Evolutionary conservation across 2,329 filamentous ascomycete species (phyloP).

Genomic region (Coleophoma cylindrospora): DNA sequence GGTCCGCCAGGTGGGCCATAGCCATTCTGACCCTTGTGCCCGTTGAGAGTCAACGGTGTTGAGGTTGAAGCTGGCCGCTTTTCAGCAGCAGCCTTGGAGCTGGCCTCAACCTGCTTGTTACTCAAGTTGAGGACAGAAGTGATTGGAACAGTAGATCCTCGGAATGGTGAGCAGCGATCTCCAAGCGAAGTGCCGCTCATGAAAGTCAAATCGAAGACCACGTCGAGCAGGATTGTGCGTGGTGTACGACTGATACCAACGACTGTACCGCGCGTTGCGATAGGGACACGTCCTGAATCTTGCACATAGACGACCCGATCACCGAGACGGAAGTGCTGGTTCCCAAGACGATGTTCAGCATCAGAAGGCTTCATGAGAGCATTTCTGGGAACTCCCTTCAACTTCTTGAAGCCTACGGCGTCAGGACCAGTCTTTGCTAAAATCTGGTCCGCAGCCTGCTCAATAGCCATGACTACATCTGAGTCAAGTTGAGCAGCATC

Average conservation of each 20-base stretch:
- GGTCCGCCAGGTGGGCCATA: conserved; percentile 50
- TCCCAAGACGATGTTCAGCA: conserved; percentile 85
- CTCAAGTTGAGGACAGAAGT: conserved; percentile 87
- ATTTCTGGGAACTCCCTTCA: conserved; percentile 77
- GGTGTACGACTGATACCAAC: conserved; percentile 88
- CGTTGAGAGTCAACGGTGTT: conserved; percentile 45
- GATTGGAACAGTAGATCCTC: conserved; percentile 84
- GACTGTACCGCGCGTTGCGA: conserved; percentile 88
- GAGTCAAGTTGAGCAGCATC: conserved; percentile 97
- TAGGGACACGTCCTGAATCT: conserved; percentile 90
- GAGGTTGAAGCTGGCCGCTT: conserved; percentile 42
- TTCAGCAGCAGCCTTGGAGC: conserved; percentile 52
- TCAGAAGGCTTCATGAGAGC: conserved; percentile 91
- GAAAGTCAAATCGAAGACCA: conserved; percentile 91
- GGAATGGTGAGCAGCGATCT: conserved; percentile 86
- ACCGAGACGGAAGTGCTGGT: conserved; percentile 78
- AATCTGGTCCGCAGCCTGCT: conserved; percentile 65
- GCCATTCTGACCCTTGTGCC: conserved; percentile 20
- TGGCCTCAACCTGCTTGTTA: conserved; percentile 72
- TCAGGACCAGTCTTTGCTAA: conserved; percentile 39
- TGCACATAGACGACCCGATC: conserved; percentile 92
- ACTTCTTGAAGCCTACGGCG: conserved; percentile 57
- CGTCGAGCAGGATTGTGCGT: conserved; percentile 76
- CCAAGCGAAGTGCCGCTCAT: conserved; percentile 95
- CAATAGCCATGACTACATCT: conserved; percentile 76